A percentile compares a stretch with the other conserved stretches of the same genome.
These are phyloP conservation scores for Zasmidium angulare DNA, from an alignment of 2,329 filamentous ascomycete genomes.

Conservation along the genomic window DNA sequence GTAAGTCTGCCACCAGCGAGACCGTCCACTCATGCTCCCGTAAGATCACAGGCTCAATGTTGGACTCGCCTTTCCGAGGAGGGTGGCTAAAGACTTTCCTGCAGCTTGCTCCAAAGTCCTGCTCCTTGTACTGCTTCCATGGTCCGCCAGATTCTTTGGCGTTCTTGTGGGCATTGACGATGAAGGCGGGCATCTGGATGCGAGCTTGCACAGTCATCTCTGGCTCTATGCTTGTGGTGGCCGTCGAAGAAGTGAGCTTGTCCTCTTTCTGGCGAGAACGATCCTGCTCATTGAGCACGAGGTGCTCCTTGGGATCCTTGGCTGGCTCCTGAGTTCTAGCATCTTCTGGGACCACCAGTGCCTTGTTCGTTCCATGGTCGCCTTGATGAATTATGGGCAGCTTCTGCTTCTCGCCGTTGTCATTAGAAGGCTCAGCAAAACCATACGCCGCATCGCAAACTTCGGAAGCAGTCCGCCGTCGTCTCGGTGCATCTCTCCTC, in stretches of 20 bases:
- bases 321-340: no score
- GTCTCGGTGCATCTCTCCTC: neutral
- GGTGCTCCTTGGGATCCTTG: no score
- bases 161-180: neutral
- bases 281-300: no score
- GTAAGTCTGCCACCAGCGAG: neutral
- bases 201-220: no score
- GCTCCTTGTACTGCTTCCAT: neutral
- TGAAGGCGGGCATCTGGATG: neutral
- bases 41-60: neutral
- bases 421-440: neutral
- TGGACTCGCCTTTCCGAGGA: no score
- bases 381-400: no score
- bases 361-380: no score
- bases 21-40: neutral
- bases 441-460: neutral
- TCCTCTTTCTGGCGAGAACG: no score
- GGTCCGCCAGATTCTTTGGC: neutral
- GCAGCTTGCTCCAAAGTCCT: neutral
- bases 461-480: neutral
- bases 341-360: no score
- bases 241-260: no score
- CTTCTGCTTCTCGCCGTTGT: no score
- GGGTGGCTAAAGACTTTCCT: neutral
- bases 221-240: no score